These are phyloP conservation scores for Immersiporthe knoxdaviesiana DNA, from an alignment of 2,329 filamentous ascomycete genomes.

Conservation along the genomic window DNA sequence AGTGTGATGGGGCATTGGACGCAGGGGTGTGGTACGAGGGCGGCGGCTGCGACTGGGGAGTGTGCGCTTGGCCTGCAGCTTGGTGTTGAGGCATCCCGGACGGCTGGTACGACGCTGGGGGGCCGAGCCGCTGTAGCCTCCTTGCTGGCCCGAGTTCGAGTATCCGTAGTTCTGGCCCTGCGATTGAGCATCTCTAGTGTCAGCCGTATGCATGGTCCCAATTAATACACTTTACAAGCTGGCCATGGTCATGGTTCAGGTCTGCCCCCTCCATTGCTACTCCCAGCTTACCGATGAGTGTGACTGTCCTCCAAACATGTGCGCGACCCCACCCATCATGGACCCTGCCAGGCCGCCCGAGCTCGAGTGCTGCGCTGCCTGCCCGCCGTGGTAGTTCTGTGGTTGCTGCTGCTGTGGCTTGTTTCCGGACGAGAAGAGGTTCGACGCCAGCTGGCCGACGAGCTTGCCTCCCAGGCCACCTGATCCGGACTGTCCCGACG, in stretches of 20 bases:
- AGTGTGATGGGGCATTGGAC: conserved; percentile 31
- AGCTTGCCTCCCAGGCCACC: conserved; percentile 53
- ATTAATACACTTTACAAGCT: not conserved
- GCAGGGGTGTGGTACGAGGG: conserved; percentile 33
- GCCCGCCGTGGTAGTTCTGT: conserved; percentile 55
- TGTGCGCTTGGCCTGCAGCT: conserved; percentile 36
- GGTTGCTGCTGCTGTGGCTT: conserved; percentile 48
- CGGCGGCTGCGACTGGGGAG: conserved; percentile 29
- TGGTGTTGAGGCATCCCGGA: conserved; percentile 33
- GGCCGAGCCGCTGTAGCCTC: conserved; percentile 66
- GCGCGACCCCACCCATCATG: conserved; percentile 59
- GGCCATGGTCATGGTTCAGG: not conserved
- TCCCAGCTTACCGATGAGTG: conserved; percentile 42
- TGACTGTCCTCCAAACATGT: conserved; percentile 54
- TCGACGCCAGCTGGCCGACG: conserved; percentile 60
- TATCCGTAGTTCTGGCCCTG: conserved; percentile 63
- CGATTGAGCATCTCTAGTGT: not conserved
- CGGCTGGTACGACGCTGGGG: conserved; percentile 62
- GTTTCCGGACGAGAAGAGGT: conserved; percentile 53
- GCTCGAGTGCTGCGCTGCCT: conserved; percentile 43
- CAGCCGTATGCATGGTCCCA: not conserved
- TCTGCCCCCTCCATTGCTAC: not conserved
- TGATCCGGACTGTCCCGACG: conserved; percentile 33
- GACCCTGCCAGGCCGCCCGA: conserved; percentile 52
- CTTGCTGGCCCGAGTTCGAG: conserved; percentile 56